Conservation (phyloP, 2,329 filamentous ascomycete genomes). For the Graphilbum fragrans region DNA sequence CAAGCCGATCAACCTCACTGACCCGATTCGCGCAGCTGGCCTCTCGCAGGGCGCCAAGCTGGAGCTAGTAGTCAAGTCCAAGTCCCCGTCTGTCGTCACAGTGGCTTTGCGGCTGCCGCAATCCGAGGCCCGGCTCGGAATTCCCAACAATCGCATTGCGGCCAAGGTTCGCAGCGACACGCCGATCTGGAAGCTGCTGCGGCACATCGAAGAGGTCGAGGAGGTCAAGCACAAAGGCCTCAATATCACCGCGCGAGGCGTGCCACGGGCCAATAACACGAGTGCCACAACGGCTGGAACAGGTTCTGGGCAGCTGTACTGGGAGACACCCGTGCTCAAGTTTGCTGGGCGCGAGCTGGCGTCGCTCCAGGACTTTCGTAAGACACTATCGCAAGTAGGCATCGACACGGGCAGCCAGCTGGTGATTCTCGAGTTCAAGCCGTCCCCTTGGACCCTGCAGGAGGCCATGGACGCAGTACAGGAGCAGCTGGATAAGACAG, state of each 20-base stretch:
- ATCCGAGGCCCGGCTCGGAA: conserved; percentile 46
- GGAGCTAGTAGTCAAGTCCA: conserved; percentile 78
- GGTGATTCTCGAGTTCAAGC: conserved; percentile 64
- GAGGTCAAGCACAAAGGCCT: conserved; percentile 46
- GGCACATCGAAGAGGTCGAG: conserved; percentile 74
- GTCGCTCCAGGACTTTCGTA: conserved; percentile 72
- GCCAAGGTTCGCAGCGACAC: conserved; percentile 84
- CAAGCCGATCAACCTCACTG: conserved; percentile 74
- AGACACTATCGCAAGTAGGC: conserved; percentile 76
- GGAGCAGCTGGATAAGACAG: conserved; percentile 42
- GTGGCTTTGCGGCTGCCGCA: conserved; percentile 79
- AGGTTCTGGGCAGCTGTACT: conserved; percentile 67
- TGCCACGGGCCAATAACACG: conserved; percentile 48
- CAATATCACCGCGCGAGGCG: conserved; percentile 75
- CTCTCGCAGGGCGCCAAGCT: conserved; percentile 80
- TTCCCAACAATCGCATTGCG: conserved; percentile 55
- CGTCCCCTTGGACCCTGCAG: conserved; percentile 66
- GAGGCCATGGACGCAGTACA: conserved; percentile 73
- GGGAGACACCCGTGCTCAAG: conserved; percentile 76
- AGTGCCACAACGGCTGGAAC: conserved; percentile 28
- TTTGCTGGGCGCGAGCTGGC: conserved; percentile 72
- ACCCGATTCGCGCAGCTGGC: conserved; percentile 72
- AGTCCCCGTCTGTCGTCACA: conserved; percentile 73
- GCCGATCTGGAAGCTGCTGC: conserved; percentile 77
- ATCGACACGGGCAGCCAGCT: conserved; percentile 75